Evolutionary conservation across 805 yeast genomes (phyloP).

Genomic region (Saccharomycopsis amapae): DNA sequence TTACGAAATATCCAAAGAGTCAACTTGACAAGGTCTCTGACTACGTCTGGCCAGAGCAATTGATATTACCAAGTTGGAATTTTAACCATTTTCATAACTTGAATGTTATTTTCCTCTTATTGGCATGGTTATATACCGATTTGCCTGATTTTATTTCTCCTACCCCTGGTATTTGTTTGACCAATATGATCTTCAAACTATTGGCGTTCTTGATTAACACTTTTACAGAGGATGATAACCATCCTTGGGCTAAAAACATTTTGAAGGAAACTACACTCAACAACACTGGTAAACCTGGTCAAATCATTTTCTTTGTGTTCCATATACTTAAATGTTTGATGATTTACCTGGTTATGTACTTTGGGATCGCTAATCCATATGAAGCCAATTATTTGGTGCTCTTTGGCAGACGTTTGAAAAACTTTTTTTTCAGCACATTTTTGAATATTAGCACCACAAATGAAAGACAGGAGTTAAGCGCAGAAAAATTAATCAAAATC

Average conservation of each 20-base stretch:
- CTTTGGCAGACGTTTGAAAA: constrained; percentile 23
- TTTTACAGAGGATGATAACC: constrained; percentile 30
- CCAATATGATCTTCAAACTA: constrained; percentile 45
- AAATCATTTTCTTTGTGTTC: constrained; percentile 61
- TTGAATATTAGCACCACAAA: neutral
- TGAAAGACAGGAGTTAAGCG: constrained; percentile 24
- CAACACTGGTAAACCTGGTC: constrained; percentile 40
- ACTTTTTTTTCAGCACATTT: neutral
- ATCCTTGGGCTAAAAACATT: constrained; percentile 39
- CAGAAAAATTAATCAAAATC: constrained; percentile 43
- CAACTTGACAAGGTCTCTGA: constrained; percentile 40
- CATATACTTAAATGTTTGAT: constrained; percentile 58
- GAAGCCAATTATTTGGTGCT: constrained; percentile 36
- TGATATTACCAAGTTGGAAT: constrained; percentile 69
- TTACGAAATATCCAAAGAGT: constrained; percentile 16
- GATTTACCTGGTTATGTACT: constrained; percentile 49
- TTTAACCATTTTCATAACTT: constrained; percentile 37
- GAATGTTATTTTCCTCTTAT: constrained; percentile 32
- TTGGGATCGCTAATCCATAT: constrained; percentile 77
- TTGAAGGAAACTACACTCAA: constrained; percentile 41
- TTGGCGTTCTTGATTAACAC: constrained; percentile 27
- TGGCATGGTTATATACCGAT: constrained; percentile 85
- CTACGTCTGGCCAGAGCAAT: constrained; percentile 83
- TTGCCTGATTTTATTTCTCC: constrained; percentile 85
- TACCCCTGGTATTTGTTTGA: constrained; percentile 83